These are phyloP conservation scores for Vitis hybrid DNA, from an alignment of 177 flowering plant genomes.

Conservation along the genomic window DNA sequence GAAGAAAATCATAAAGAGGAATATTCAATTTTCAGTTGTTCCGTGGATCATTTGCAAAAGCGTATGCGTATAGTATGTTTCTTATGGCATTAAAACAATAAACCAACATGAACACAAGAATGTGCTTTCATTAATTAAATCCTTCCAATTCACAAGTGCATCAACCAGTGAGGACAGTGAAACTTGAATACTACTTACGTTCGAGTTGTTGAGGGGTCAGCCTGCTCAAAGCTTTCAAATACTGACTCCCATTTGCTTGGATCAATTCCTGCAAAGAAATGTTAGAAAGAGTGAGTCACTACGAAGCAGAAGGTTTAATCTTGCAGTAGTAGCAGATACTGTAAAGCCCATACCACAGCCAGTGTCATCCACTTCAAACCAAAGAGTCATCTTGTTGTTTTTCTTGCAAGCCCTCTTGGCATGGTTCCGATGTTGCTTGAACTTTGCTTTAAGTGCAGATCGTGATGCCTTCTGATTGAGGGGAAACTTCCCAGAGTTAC, in stretches of 20 bases:
- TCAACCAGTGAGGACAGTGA: not conserved
- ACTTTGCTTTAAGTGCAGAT: slow-evolving; percentile 36
- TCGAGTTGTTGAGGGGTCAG: slow-evolving; percentile 94
- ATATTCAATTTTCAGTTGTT: slow-evolving; percentile 8
- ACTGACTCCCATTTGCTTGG: slow-evolving; percentile 98
- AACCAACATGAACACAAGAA: no score
- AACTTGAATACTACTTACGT: slow-evolving; percentile 45
- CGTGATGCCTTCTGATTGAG: slow-evolving; percentile 37
- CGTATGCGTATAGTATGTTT: not conserved
- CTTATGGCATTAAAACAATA: not conserved
- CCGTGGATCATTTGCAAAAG: not conserved
- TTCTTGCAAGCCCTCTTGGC: slow-evolving; percentile 42
- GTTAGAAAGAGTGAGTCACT: not conserved
- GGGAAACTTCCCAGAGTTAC: slow-evolving; percentile 25
- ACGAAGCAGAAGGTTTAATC: not conserved
- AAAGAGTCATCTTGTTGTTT: slow-evolving; percentile 61
- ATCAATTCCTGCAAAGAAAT: slow-evolving; percentile 67
- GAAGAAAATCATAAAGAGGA: not conserved
- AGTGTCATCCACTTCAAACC: slow-evolving; percentile 96
- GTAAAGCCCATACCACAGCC: slow-evolving; percentile 72
- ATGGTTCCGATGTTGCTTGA: slow-evolving; percentile 49
- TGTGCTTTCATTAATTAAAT: no score
- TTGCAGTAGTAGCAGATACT: not conserved
- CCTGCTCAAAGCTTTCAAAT: slow-evolving; percentile 98
- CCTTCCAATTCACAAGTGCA: no score